Conservation (phyloP, 495 filamentous ascomycete genomes). For the Thermothielavioides terrestris region DNA sequence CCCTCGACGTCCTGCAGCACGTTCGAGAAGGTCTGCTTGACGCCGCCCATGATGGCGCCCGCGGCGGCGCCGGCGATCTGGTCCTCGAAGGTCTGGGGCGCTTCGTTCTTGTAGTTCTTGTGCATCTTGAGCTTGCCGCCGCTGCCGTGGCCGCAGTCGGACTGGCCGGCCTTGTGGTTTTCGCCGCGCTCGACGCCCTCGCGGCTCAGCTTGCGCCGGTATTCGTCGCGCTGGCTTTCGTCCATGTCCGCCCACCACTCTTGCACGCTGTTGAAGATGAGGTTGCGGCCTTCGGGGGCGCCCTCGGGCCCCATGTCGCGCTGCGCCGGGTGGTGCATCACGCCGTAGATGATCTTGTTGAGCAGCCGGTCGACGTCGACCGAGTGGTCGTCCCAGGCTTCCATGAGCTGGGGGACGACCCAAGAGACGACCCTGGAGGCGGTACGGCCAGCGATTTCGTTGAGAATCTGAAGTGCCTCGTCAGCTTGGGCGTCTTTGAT, state of each 20-base stretch:
- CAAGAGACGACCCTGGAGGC: slow-evolving; percentile 69
- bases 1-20: slow-evolving; percentile 23
- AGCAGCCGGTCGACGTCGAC: slow-evolving; percentile 58
- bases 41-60: slow-evolving; percentile 37
- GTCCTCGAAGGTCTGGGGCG: slow-evolving; percentile 32
- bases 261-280: slow-evolving; percentile 71
- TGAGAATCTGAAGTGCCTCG: slow-evolving; percentile 67
- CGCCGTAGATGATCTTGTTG: slow-evolving; percentile 65
- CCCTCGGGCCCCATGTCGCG: slow-evolving; percentile 62
- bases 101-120: slow-evolving; percentile 33
- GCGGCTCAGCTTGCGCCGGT: slow-evolving; percentile 64
- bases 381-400: slow-evolving; percentile 71
- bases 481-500: too few species aligned
- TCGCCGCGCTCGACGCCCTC: slow-evolving; percentile 63
- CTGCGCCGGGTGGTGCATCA: slow-evolving; percentile 82
- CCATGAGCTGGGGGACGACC: slow-evolving; percentile 78
- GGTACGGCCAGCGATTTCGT: slow-evolving; percentile 77
- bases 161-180: slow-evolving; percentile 79
- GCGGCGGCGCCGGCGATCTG: slow-evolving; percentile 38
- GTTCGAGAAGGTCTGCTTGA: slow-evolving; percentile 35
- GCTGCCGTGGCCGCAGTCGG: slow-evolving; percentile 78
- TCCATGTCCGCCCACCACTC: slow-evolving; percentile 68
- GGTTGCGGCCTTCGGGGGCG: slow-evolving; percentile 57
- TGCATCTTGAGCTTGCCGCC: slow-evolving; percentile 47
- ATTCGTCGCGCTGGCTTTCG: slow-evolving; percentile 49